phyloP scores from a whole-genome alignment of 345 rosid species.

The Brassica cretica region DNA sequence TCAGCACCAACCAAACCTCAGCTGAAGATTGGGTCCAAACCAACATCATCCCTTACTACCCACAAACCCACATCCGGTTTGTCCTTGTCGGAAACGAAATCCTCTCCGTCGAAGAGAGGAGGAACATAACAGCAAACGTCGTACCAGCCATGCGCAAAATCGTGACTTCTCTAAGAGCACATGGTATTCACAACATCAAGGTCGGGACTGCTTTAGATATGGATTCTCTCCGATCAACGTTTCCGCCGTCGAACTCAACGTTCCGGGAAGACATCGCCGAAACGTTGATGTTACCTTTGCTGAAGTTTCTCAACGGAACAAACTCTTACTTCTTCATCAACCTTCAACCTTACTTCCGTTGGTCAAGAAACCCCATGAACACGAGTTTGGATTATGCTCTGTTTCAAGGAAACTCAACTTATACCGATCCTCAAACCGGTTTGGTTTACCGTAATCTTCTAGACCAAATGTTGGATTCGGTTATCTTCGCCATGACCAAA shows the following conservation, averaged over 20 bases:
- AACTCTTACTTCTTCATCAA: constrained; percentile 73
- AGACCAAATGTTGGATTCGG: constrained; percentile 82
- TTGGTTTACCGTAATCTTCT: constrained; percentile 64
- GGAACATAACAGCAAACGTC: constrained; percentile 41
- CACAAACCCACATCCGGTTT: constrained; percentile 57
- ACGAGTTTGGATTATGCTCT: constrained; percentile 53
- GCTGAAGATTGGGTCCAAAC: constrained; percentile 57
- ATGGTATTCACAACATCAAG: constrained; percentile 58
- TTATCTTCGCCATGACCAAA: constrained; percentile 54
- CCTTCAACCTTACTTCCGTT: constrained; percentile 73
- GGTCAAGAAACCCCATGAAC: constrained; percentile 52
- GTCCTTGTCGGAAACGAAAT: constrained; percentile 64
- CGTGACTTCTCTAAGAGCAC: constrained; percentile 44
- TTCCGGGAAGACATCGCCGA: constrained; percentile 60
- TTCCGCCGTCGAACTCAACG: constrained; percentile 67
- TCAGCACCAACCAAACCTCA: constrained; percentile 47
- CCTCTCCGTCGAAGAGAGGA: constrained; percentile 43
- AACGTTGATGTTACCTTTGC: constrained; percentile 52
- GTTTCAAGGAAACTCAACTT: constrained; percentile 45
- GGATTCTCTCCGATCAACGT: constrained; percentile 57
- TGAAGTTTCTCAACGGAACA: constrained; percentile 63
- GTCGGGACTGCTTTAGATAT: constrained; percentile 73
- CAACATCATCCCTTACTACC: constrained; percentile 58
- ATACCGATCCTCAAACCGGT: constrained; percentile 58
- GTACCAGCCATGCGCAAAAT: constrained; percentile 72